A percentile compares a stretch with the other conserved stretches of the same genome.
Evolutionary conservation across 139 green algal genomes (phyloP).

Genomic region (Mychonastes homosphaera): DNA sequence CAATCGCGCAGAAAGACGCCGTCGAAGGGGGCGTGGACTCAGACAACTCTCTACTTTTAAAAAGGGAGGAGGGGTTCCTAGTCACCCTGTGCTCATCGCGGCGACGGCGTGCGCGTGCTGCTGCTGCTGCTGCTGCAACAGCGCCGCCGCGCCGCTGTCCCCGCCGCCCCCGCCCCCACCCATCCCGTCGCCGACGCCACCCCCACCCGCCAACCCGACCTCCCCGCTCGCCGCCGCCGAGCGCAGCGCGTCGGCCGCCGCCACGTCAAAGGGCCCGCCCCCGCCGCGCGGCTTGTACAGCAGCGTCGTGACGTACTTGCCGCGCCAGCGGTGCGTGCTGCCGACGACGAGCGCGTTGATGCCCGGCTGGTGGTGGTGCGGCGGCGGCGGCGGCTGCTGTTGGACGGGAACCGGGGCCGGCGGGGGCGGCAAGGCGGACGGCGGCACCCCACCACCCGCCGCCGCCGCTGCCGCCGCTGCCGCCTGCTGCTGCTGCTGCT

Average conservation of each 20-base stretch:
- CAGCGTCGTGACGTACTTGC: conserved; percentile 88
- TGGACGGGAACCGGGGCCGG: neutral
- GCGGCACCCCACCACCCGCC: neutral
- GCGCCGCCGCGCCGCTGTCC: neutral
- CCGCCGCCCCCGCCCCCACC: too few species aligned
- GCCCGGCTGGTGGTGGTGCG: conserved; percentile 21
- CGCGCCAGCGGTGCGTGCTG: conserved; percentile 84
- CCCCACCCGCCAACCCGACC: too few species aligned
- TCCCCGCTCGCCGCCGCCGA: too few species aligned
- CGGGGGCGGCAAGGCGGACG: too few species aligned
- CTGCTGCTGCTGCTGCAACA: too few species aligned
- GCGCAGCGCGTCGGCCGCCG: neutral
- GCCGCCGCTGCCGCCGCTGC: neutral
- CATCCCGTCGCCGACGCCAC: neutral
- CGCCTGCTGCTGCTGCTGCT: neutral
- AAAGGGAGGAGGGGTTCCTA: too few species aligned
- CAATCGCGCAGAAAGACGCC: too few species aligned
- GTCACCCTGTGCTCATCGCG: too few species aligned
- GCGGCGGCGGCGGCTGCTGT: neutral
- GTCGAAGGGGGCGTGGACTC: too few species aligned
- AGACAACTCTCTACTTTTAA: too few species aligned
- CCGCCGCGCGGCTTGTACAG: neutral
- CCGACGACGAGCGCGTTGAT: conserved; percentile 76
- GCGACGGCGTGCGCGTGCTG: too few species aligned
- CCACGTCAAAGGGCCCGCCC: neutral